Conservation (phyloP, 2,329 filamentous ascomycete species). For the Colletotrichum noveboracense region DNA sequence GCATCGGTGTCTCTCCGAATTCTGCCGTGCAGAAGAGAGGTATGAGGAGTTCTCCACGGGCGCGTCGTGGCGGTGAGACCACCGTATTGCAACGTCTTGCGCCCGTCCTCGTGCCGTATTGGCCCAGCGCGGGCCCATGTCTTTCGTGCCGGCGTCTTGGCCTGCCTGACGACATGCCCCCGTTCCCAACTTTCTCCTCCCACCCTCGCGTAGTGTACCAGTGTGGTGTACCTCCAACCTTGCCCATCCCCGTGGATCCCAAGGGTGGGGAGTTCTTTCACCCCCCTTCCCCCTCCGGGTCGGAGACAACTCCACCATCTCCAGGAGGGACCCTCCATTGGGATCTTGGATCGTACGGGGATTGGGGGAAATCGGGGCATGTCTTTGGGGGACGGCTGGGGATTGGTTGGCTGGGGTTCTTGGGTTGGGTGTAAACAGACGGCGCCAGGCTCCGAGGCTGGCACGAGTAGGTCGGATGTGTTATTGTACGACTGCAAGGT, state of each 20-base stretch:
- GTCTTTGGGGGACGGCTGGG: slow-evolving; percentile 6
- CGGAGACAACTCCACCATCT: background rate
- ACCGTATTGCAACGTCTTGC: background rate
- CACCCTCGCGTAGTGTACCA: background rate
- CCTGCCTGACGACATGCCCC: slow-evolving; percentile 12
- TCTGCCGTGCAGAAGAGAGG: slow-evolving; percentile 9
- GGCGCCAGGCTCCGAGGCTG: slow-evolving; percentile 13
- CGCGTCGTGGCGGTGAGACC: slow-evolving; percentile 15
- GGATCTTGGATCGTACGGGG: slow-evolving; percentile 22
- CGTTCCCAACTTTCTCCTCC: background rate
- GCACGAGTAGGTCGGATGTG: slow-evolving; percentile 4
- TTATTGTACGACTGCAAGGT: slow-evolving; percentile 2
- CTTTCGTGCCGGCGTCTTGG: slow-evolving; percentile 3
- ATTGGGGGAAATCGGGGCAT: slow-evolving; percentile 20
- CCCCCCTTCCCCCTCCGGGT: background rate
- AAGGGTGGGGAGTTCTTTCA: background rate
- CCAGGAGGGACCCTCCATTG: slow-evolving; percentile 4
- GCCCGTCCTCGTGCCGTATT: slow-evolving; percentile 10
- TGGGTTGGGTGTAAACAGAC: slow-evolving; percentile 18
- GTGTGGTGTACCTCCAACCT: background rate
- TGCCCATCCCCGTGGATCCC: slow-evolving; percentile 3
- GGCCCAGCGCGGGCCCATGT: background rate
- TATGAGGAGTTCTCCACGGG: slow-evolving; percentile 3
- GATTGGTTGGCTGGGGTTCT: slow-evolving; percentile 14
- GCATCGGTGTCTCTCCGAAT: slow-evolving; percentile 16